Evolutionary conservation across 164 flowering plant species (phyloP).

Genomic region (Magnolia changhungtana): DNA sequence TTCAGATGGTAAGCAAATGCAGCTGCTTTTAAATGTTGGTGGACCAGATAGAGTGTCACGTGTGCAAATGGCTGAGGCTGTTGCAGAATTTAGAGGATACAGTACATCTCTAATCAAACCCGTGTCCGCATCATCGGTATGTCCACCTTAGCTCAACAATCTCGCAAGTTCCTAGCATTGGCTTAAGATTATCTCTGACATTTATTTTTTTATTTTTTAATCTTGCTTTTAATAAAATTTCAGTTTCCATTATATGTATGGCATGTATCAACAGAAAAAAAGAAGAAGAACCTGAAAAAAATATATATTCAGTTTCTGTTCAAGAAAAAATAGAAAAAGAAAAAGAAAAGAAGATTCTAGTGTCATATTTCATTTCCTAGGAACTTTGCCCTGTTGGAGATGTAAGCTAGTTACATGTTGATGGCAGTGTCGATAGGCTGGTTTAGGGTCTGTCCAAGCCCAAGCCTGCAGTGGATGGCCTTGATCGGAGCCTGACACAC

Average conservation of each 20-base stretch:
- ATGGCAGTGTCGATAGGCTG: neutral
- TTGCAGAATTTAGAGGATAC: constrained; percentile 68
- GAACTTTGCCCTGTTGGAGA: no score
- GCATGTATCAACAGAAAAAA: no score
- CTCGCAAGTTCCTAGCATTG: neutral
- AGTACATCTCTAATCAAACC: constrained; percentile 51
- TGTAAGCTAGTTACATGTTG: neutral
- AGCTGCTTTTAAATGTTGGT: constrained; percentile 64
- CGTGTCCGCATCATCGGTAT: constrained; percentile 78
- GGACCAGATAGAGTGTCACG: constrained; percentile 92
- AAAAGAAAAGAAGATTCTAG: no score
- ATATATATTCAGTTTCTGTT: no score
- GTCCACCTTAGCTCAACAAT: constrained; percentile 10
- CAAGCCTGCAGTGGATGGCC: neutral
- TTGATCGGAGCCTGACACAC: neutral
- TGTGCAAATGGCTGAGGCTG: constrained; percentile 81
- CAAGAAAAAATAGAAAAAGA: no score
- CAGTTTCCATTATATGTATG: neutral
- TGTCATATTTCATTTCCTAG: no score
- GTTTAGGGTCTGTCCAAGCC: neutral
- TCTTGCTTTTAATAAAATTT: neutral
- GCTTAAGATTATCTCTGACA: neutral
- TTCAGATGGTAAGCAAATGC: constrained; percentile 57
- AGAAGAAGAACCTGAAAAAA: no score
- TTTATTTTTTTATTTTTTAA: neutral